A percentile compares a stretch with the other conserved stretches of the same genome.
Evolutionary conservation across 176 grass and related monocot genomes (phyloP).

Genomic region (Zea luxurians): DNA sequence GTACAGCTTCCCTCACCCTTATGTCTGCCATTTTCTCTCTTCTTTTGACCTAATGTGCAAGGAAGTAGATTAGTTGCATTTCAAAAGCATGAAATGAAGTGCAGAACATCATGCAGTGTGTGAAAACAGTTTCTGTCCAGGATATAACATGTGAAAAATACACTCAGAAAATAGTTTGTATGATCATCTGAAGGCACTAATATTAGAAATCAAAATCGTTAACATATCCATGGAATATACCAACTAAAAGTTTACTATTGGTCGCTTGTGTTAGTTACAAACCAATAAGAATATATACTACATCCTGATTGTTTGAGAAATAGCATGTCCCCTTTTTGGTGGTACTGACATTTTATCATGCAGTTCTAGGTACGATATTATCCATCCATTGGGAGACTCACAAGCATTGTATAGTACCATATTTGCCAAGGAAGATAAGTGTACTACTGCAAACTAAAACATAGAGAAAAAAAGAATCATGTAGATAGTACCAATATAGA

Average conservation of each 20-base stretch:
- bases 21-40: conserved; percentile 84
- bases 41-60: conserved; percentile 53
- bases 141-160: conserved; percentile 6
- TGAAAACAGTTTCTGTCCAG: not conserved
- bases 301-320: conserved; percentile 2
- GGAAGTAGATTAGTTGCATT: conserved; percentile 33
- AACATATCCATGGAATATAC: conserved; percentile 12
- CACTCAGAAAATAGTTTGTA: not conserved
- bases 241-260: conserved; percentile 11
- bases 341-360: conserved; percentile 5
- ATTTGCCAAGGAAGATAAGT: not conserved
- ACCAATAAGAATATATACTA: not conserved
- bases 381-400: not conserved
- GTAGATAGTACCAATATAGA: not conserved
- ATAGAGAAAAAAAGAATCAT: conserved; percentile 9
- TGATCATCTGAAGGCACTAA: conserved; percentile 2
- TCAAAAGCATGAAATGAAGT: conserved; percentile 27
- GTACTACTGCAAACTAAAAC: conserved; percentile 3
- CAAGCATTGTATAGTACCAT: conserved; percentile 5
- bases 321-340: not conserved
- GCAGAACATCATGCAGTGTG: not conserved
- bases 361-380: not conserved
- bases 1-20: conserved; percentile 79
- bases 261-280: conserved; percentile 19
- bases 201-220: conserved; percentile 31